phyloP scores from a whole-genome alignment of 2,329 filamentous ascomycete genomes.

The Sordariomycetes sp. region DNA sequence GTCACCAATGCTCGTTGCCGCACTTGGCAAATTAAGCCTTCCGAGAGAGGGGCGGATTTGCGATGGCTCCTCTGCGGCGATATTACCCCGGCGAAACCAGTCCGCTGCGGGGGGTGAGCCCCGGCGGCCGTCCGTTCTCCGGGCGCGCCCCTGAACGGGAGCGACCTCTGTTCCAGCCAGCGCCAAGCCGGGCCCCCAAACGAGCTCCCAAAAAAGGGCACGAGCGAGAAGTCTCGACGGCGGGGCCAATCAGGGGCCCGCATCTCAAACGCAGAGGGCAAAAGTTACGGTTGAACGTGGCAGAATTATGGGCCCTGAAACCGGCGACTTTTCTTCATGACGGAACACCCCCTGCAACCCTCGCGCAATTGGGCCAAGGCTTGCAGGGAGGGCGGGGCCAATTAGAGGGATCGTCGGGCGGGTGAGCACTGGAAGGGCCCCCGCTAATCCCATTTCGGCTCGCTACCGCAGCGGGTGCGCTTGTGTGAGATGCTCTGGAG shows the following conservation, averaged over 20 bases:
- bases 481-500: background rate
- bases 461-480: background rate
- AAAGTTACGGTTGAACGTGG: background rate
- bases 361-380: background rate
- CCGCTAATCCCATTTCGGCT: background rate
- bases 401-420: background rate
- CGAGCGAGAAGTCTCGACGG: background rate
- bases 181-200: background rate
- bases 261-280: background rate
- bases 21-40: background rate
- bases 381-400: background rate
- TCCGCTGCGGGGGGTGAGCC: background rate
- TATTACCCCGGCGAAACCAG: background rate
- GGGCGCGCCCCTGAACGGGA: background rate
- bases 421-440: background rate
- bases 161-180: background rate
- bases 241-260: background rate
- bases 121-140: background rate
- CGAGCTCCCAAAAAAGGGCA: background rate
- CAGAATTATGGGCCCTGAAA: too few relatives aligned
- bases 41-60: background rate
- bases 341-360: too few relatives aligned
- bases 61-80: background rate
- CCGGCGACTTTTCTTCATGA: too few relatives aligned
- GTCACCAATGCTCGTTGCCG: background rate